Evolutionary conservation across 805 yeast species (phyloP).

Genomic region (Metschnikowia orientalis): DNA sequence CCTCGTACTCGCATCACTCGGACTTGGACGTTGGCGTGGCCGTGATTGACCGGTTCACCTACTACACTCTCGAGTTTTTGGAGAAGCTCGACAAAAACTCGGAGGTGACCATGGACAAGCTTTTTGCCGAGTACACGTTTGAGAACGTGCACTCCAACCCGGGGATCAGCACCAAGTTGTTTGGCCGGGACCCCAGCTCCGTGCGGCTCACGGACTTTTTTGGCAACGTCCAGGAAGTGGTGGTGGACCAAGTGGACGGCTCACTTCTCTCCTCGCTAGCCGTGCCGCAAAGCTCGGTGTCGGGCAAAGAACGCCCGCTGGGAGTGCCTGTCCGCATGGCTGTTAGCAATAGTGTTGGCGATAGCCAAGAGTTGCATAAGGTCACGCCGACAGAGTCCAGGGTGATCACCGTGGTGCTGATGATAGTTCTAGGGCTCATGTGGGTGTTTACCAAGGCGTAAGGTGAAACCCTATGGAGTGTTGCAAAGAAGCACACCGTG

Average conservation of each 20-base stretch:
- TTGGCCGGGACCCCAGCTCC: slow-evolving; percentile 57
- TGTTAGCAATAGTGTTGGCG: slow-evolving; percentile 7
- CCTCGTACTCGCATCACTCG: slow-evolving; percentile 92
- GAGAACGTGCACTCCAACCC: slow-evolving; percentile 87
- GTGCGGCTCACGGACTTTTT: slow-evolving; percentile 89
- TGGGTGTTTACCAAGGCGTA: slow-evolving; percentile 17
- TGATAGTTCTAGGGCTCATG: slow-evolving; percentile 14
- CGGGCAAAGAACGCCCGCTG: no score
- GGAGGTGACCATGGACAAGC: slow-evolving; percentile 68
- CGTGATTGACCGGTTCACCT: slow-evolving; percentile 94
- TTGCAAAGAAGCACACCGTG: no score
- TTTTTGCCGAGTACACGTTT: slow-evolving; percentile 79
- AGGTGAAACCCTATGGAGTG: no score
- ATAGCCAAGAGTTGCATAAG: slow-evolving; percentile 12
- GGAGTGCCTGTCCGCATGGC: slow-evolving; percentile 4
- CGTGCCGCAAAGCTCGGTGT: neutral
- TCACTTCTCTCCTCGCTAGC: slow-evolving; percentile 32
- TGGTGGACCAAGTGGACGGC: slow-evolving; percentile 54
- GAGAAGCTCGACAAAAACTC: slow-evolving; percentile 79
- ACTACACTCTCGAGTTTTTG: slow-evolving; percentile 81
- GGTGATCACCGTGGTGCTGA: slow-evolving; percentile 15
- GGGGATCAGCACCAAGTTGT: slow-evolving; percentile 85
- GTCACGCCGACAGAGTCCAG: slow-evolving; percentile 15
- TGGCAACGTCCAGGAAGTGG: slow-evolving; percentile 82
- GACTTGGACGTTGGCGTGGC: slow-evolving; percentile 97